Evolutionary conservation across 176 grass and related monocot genomes (phyloP).

Genomic region (Dendrocalamus sinicus): DNA sequence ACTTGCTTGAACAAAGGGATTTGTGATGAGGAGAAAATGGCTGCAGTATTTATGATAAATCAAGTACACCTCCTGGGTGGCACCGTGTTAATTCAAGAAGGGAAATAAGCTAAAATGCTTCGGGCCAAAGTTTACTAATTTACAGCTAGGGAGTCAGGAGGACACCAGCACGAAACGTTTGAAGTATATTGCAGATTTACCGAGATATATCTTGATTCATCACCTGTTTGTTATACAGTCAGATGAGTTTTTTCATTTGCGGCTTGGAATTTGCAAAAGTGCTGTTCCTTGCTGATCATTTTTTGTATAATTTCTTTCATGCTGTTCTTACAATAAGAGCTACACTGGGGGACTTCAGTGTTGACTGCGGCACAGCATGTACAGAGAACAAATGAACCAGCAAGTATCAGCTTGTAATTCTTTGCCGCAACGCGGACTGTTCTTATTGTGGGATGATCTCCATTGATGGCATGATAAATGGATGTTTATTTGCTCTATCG

Average conservation of each 20-base stretch:
- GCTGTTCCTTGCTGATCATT: conserved; percentile 29
- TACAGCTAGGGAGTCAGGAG: background rate
- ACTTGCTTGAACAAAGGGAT: conserved; percentile 20
- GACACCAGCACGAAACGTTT: background rate
- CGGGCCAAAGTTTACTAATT: background rate
- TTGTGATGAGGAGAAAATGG: background rate
- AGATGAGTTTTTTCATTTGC: background rate
- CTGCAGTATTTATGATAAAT: background rate
- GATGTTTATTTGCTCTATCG: background rate
- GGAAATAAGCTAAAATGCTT: conserved; percentile 5
- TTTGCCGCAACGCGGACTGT: background rate
- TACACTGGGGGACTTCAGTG: conserved; percentile 21
- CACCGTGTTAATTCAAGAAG: background rate
- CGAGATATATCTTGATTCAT: background rate
- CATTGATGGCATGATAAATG: background rate
- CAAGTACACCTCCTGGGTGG: background rate
- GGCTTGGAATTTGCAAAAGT: conserved; percentile 40
- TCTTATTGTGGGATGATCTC: background rate
- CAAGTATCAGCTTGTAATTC: background rate
- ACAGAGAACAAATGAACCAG: conserved; percentile 21
- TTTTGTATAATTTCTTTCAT: conserved; percentile 29
- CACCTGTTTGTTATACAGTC: conserved; percentile 22
- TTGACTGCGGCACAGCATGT: conserved; percentile 9
- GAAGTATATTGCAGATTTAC: background rate
- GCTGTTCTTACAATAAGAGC: conserved; percentile 32